Evolutionary conservation across 768 basidiomycete genomes (phyloP).

Genomic region (Boletus barrowsii): DNA sequence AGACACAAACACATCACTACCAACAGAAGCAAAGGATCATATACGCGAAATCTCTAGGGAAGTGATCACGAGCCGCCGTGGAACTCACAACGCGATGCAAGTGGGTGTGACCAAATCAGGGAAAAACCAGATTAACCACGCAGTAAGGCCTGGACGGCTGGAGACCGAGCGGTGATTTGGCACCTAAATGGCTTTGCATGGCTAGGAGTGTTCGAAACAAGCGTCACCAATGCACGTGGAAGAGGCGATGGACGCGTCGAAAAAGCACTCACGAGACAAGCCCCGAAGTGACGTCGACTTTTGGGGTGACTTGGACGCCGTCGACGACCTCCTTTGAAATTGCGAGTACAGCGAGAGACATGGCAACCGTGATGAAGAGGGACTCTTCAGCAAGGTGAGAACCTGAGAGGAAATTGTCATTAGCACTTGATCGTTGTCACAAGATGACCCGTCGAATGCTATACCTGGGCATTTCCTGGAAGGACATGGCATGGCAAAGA

Average conservation of each 20-base stretch:
- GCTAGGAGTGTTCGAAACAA: not conserved
- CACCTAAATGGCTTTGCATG: conserved; percentile 59
- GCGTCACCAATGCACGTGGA: not conserved
- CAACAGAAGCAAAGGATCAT: too few species aligned
- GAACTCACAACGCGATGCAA: too few species aligned
- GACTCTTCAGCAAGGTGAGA: conserved; percentile 26
- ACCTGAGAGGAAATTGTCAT: conserved; percentile 16
- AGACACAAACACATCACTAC: too few species aligned
- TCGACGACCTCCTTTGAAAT: conserved; percentile 40
- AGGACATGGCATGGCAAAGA: not conserved
- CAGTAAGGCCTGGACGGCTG: conserved; percentile 31
- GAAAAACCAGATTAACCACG: not conserved
- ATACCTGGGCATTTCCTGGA: conserved; percentile 22
- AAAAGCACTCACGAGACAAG: conserved; percentile 39
- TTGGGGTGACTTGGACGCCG: conserved; percentile 42
- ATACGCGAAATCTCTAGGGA: too few species aligned
- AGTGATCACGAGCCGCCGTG: too few species aligned
- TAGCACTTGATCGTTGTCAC: not conserved
- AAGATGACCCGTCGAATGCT: not conserved
- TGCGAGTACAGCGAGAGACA: conserved; percentile 46
- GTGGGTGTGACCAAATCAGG: too few species aligned
- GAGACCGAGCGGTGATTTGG: conserved; percentile 50
- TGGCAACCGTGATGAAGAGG: conserved; percentile 28
- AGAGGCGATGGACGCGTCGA: too few species aligned
- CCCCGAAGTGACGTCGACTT: conserved; percentile 41